These are phyloP conservation scores for Dictyostelium firmibasis DNA, from an alignment of 78 protist genomes.

Conservation along the genomic window DNA sequence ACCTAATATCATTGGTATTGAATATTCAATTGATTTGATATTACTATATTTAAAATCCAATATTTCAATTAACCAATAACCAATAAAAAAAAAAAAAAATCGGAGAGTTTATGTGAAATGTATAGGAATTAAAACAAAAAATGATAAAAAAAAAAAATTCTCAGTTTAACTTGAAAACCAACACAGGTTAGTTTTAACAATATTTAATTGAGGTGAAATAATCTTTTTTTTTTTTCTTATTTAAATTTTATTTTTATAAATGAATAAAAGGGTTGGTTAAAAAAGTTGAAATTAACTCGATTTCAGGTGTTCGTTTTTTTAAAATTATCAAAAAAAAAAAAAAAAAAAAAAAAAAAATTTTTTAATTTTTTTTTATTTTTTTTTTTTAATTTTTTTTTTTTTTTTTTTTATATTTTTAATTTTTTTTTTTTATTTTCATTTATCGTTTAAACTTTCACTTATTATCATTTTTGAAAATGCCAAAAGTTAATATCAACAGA, in stretches of 20 bases:
- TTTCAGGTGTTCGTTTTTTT: not conserved
- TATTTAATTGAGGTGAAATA: too few species aligned
- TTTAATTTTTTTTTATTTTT: not conserved
- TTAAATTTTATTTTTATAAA: not conserved
- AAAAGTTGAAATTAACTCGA: not conserved
- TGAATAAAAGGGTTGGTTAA: too few species aligned
- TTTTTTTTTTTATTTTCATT: not conserved
- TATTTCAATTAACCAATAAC: not conserved
- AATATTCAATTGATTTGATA: not conserved
- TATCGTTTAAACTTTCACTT: not conserved
- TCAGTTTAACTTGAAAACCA: too few species aligned
- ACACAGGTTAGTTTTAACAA: too few species aligned
- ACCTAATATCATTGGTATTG: not conserved
- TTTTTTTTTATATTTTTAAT: not conserved
- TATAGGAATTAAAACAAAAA: too few species aligned
- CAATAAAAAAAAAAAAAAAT: too few species aligned
- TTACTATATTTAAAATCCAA: not conserved
- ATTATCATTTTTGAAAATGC: conserved; percentile 33
- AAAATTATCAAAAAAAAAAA: too few species aligned
- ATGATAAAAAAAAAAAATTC: too few species aligned
- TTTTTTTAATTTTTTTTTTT: not conserved
- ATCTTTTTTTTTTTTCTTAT: too few species aligned
- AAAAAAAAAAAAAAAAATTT: too few species aligned
- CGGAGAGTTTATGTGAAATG: too few species aligned
- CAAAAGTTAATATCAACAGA: conserved; percentile 73